Base-by-base conservation (phyloP, 208 protist genomes). In the Crithidia brevicula region DNA sequence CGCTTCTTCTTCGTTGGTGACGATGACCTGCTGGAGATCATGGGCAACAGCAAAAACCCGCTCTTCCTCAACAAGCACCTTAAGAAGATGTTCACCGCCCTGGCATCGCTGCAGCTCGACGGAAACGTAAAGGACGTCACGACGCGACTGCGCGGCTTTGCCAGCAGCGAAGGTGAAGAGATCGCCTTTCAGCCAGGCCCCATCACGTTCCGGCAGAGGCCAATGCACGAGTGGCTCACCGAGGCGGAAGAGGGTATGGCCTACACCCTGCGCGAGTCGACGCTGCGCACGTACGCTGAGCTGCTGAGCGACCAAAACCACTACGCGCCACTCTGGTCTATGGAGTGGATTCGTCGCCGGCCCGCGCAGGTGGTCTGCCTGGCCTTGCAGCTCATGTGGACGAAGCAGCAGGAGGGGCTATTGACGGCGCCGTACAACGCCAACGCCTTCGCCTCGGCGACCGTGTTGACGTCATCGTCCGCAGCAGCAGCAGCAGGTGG, bases 1-100 rank as follows among this genome's bases (percentile, higher is more conserved):
- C 95, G 99, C 61, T 99, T 99, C 88, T 99, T 99, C 81, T 99
- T 99, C 77, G 92, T 99, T 40, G 99, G 98, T 33, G 99, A 99
- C 88, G 98, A 99, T 77, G 99, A 99, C 80, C 81, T 99, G 60
- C 88, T 99, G 4, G 99, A 99, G 77, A 99, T 99, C 45, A 96
- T 99, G 67, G 98, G 98, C 67, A 99, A 99, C 79, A 95, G 86
- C 79, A 98, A 94, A 56, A 96, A 98, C 64, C 83, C 82, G 4
- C 54, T 74, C 50, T 94, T 98, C 71, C 81, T 99, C 40, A 94
- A 97, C 77, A 99, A 99, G 63, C 98, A 99, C 77, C 89, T 99
- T 27, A 89, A 87, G 43, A 99, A 99, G 83, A 99, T 99, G 98
- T 99, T 99, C 88, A 98, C 98, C 18, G 99, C 98, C n/a, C 75